Conservation (phyloP, 1,284 basidiomycete genomes). For the Austroboletus novae-zelandiae region DNA sequence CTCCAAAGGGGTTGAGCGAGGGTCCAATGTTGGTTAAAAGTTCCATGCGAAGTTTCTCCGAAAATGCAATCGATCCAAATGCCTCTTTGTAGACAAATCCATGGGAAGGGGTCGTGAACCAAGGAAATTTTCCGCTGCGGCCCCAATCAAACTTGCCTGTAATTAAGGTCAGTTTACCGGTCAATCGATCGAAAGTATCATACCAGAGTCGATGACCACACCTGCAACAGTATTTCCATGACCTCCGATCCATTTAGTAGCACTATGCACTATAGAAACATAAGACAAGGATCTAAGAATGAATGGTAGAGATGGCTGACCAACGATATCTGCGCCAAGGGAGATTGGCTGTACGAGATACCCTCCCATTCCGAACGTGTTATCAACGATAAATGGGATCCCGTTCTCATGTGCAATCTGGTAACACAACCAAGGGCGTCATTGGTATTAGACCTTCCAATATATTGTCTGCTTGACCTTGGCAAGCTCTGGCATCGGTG, state of each 20-base stretch:
- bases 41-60: constrained; percentile 71
- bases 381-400: constrained; percentile 85
- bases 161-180: neutral
- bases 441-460: neutral
- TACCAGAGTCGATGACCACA: constrained; percentile 75
- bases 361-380: constrained; percentile 87
- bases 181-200: neutral
- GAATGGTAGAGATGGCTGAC: constrained; percentile 33
- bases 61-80: constrained; percentile 73
- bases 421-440: neutral
- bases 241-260: constrained; percentile 91
- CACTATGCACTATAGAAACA: constrained; percentile 62
- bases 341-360: constrained; percentile 62
- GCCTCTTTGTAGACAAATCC: constrained; percentile 73
- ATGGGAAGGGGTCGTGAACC: constrained; percentile 80
- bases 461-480: constrained; percentile 42
- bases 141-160: constrained; percentile 85
- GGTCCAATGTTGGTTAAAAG: constrained; percentile 80
- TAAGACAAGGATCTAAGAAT: neutral
- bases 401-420: constrained; percentile 71
- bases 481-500: constrained; percentile 70
- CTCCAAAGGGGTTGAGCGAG: constrained; percentile 75
- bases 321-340: constrained; percentile 80
- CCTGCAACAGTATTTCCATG: constrained; percentile 89
- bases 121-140: constrained; percentile 73